phyloP scores from a whole-genome alignment of 768 basidiomycete species.

The Russula emetica region DNA sequence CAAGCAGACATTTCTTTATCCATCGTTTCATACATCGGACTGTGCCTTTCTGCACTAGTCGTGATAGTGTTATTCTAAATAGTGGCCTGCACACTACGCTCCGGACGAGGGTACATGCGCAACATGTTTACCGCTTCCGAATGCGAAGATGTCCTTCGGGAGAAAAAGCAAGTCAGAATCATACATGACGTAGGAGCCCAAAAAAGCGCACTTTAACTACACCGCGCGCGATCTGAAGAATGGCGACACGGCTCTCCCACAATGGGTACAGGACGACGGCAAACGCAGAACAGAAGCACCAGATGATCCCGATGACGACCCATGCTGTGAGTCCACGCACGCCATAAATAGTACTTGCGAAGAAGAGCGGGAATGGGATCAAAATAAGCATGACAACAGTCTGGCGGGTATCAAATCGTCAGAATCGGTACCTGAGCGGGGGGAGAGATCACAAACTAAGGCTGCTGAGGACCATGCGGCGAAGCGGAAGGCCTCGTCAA shows the following conservation, averaged over 20 bases:
- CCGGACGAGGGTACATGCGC: slow-evolving; percentile 18
- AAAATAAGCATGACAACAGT: slow-evolving; percentile 62
- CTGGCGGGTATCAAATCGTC: slow-evolving; percentile 34
- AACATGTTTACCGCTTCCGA: slow-evolving; percentile 42
- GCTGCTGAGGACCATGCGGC: slow-evolving; percentile 69
- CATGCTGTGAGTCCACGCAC: slow-evolving; percentile 66
- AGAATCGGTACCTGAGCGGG: slow-evolving; percentile 5
- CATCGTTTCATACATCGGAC: not conserved
- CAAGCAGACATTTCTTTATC: not conserved
- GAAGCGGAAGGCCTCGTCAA: slow-evolving; percentile 75
- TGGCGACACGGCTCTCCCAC: slow-evolving; percentile 72
- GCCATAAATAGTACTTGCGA: slow-evolving; percentile 67
- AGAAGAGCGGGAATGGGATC: slow-evolving; percentile 85
- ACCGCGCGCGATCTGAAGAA: slow-evolving; percentile 55
- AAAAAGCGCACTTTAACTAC: slow-evolving; percentile 52
- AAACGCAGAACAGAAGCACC: slow-evolving; percentile 74
- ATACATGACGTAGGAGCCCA: not conserved
- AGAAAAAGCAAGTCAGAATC: slow-evolving; percentile 1
- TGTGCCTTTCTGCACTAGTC: not conserved
- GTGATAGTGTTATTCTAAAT: not conserved
- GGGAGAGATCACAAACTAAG: slow-evolving; percentile 44
- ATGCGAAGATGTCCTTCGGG: slow-evolving; percentile 40
- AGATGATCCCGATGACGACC: slow-evolving; percentile 78
- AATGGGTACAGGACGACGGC: slow-evolving; percentile 81
- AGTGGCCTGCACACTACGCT: slow-evolving; percentile 6